Evolutionary conservation across 106 monocot genomes (phyloP).

Genomic region (Xerophyta viscosa): DNA sequence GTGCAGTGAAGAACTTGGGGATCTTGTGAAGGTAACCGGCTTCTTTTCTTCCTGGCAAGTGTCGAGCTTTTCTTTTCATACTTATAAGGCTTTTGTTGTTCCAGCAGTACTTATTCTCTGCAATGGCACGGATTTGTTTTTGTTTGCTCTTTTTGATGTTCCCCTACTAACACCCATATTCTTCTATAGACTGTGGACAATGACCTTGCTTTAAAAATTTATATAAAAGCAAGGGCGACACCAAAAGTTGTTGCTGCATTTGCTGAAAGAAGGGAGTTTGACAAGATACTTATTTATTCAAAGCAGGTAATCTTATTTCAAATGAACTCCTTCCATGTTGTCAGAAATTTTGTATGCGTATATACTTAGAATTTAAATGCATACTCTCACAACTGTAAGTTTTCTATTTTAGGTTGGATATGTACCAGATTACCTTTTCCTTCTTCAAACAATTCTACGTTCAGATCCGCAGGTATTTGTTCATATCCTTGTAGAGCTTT

Average conservation of each 20-base stretch:
- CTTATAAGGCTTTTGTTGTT: no score
- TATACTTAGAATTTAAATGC: no score
- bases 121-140: no score
- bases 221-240: slow-evolving; percentile 94
- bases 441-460: slow-evolving; percentile 91
- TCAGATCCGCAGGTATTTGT: slow-evolving; percentile 90
- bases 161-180: background rate
- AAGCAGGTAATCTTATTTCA: slow-evolving; percentile 62
- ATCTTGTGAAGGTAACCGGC: slow-evolving; percentile 83
- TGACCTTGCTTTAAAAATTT: slow-evolving; percentile 95
- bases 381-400: background rate
- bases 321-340: no score
- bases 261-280: slow-evolving; percentile 97
- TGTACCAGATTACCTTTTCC: slow-evolving; percentile 95
- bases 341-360: no score
- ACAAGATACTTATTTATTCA: slow-evolving; percentile 98
- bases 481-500: background rate
- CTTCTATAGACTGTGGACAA: slow-evolving; percentile 81
- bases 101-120: no score
- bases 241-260: slow-evolving; percentile 99
- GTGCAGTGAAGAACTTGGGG: slow-evolving; percentile 98
- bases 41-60: no score
- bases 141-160: no score
- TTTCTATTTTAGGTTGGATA: slow-evolving; percentile 74
- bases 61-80: no score